A percentile compares a stretch with the other conserved stretches of the same genome.
These are phyloP conservation scores for Syzygium jambos DNA, from an alignment of 345 rosid genomes.

Conservation along the genomic window DNA sequence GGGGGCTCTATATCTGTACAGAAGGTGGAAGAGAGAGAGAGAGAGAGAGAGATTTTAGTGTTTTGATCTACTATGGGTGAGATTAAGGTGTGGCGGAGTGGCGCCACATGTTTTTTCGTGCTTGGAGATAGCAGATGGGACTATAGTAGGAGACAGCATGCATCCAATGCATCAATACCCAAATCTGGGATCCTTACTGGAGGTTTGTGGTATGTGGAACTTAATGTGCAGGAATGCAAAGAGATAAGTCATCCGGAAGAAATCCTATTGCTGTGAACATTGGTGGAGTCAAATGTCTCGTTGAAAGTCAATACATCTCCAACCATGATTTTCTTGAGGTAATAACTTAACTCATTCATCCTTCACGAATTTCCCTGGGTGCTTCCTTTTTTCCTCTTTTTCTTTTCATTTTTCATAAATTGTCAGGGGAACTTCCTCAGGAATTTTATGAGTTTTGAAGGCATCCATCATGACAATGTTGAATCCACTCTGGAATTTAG, in stretches of 20 bases:
- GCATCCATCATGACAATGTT: neutral
- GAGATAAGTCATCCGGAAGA: constrained; percentile 18
- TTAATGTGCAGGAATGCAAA: constrained; percentile 18
- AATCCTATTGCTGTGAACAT: constrained; percentile 37
- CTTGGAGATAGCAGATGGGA: neutral
- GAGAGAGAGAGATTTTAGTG: neutral
- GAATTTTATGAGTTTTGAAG: neutral
- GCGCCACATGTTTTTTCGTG: neutral
- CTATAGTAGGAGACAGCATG: neutral
- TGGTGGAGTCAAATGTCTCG: constrained; percentile 47
- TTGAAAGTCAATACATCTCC: constrained; percentile 73
- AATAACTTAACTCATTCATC: neutral
- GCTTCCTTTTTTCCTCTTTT: neutral
- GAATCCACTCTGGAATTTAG: neutral
- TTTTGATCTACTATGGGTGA: neutral
- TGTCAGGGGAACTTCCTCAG: neutral
- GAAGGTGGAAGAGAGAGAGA: neutral
- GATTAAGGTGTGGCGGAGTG: neutral
- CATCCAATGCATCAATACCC: neutral
- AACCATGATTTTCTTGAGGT: constrained; percentile 85
- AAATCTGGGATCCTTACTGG: neutral
- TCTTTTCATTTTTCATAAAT: neutral
- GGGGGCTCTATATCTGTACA: neutral
- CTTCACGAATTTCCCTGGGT: neutral
- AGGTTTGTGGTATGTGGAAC: neutral